A percentile compares a stretch with the other conserved stretches of the same genome.
Conservation (phyloP, 1,284 basidiomycete species). For the Cutaneotrichosporon cutaneum region DNA sequence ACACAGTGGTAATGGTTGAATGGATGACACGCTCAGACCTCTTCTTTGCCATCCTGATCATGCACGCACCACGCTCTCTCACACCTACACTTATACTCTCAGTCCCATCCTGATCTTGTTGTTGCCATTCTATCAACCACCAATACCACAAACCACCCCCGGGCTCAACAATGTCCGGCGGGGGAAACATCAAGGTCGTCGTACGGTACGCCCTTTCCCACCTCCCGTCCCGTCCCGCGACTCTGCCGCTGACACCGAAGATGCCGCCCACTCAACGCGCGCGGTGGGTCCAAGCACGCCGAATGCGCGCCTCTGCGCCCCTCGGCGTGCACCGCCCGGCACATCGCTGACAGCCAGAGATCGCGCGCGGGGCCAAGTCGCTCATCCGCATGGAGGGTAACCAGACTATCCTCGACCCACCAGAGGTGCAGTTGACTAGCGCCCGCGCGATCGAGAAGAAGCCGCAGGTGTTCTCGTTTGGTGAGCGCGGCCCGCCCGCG, state of each 20-base stretch:
- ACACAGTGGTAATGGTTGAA: not conserved
- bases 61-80: not conserved
- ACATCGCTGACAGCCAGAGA: constrained; percentile 59
- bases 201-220: constrained; percentile 57
- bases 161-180: constrained; percentile 55
- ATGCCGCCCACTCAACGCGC: constrained; percentile 89
- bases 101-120: constrained; percentile 1
- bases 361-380: constrained; percentile 82
- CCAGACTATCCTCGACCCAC: constrained; percentile 85
- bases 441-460: constrained; percentile 77
- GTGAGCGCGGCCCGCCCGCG: constrained; percentile 26
- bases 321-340: not conserved
- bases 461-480: constrained; percentile 81
- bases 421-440: constrained; percentile 57
- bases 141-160: not conserved
- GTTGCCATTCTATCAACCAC: not conserved
- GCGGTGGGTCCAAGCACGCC: constrained; percentile 62
- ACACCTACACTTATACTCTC: not conserved
- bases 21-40: not conserved
- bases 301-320: too few species aligned
- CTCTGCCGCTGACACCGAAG: constrained; percentile 48
- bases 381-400: constrained; percentile 91
- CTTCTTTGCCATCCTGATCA: constrained; percentile 1
- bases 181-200: constrained; percentile 85
- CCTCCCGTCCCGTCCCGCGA: not conserved